These are phyloP conservation scores for Ormosia emarginata DNA, from an alignment of 306 rosid species.

Conservation along the genomic window DNA sequence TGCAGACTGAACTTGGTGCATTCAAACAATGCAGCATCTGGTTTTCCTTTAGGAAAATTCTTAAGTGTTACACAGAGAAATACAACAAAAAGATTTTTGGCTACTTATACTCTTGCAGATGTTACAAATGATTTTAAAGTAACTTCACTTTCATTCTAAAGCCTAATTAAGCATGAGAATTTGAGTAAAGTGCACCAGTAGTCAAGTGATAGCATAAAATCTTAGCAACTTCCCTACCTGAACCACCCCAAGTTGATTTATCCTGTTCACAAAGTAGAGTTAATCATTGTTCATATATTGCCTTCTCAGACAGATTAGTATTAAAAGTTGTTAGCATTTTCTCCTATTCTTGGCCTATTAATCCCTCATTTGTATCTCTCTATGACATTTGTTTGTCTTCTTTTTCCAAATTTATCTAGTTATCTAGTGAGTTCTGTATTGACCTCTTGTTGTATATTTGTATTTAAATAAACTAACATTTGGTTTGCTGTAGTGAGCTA, in stretches of 20 bases:
- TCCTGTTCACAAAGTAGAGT: neutral
- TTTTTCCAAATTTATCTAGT: neutral
- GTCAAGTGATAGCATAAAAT: neutral
- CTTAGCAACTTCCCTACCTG: neutral
- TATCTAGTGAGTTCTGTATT: neutral
- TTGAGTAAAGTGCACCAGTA: neutral
- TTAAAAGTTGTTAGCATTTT: neutral
- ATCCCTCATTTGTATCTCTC: neutral
- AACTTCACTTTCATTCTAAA: constrained; percentile 9
- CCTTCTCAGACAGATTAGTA: neutral
- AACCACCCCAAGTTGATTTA: neutral
- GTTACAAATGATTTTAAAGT: constrained; percentile 45
- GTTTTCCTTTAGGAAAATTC: constrained; percentile 18
- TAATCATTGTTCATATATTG: neutral
- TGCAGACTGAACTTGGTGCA: constrained; percentile 28
- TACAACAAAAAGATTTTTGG: constrained; percentile 26
- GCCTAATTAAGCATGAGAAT: neutral
- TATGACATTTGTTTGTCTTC: neutral
- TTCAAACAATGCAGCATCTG: constrained; percentile 28
- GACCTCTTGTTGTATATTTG: neutral
- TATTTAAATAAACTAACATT: neutral
- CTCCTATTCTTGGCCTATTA: neutral
- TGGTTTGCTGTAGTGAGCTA: neutral
- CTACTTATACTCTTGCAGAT: constrained; percentile 40
- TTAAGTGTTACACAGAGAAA: constrained; percentile 13